Base-by-base conservation (phyloP, 257 asterid genomes). In the Salvia miltiorrhiza region DNA sequence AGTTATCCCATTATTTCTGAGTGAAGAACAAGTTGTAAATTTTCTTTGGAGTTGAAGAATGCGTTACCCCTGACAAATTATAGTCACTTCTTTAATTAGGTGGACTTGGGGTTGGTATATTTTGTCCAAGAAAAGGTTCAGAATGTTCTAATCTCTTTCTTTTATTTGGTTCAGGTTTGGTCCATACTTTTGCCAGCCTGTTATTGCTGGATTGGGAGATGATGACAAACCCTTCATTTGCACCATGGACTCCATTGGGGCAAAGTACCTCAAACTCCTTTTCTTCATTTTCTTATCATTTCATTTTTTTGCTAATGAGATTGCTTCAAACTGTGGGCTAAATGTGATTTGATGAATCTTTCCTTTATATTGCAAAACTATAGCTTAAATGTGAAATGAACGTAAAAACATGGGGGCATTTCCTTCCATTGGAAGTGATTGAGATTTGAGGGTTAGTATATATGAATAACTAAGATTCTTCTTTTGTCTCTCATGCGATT, bases 211-310 rank as follows among this genome's bases (percentile, higher is more conserved):
- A 78, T 76, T 93, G 79, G 95, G 97, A 20, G 95, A 84, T 14
- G 96, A 78, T 1, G 93, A 85, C 83, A 93, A 90, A 59, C 97
- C 99, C 64, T 93, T 93, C 84, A 93, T 93, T 71, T 93, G 97
- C 87, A 93, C 98, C 49, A 93, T 93, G 98, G 98, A 90, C 70
- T 86, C 96, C 19, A 93, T 93, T 53, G 96, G 97, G 70, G 98
- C 97, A 39, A 93, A 90, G 97, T 93, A 87, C 3, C 87, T 79
- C 64, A 30, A 45, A 55, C 62, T 57, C 54, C 72, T 69, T 43
- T 47, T 67, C 30, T 71, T 70, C 49, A 41, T 56, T 52, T 57
- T 68, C 50, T 39, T 33, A 37, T 50, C 10, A 40, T 7, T 60
- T 26, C 16, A 24, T 35, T 52, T 53, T 67, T 63, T 23, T 33